Evolutionary conservation across 2,329 filamentous ascomycete species (phyloP), one percentile per base, ranked within the genome.

Genomic region (Claviceps sp.): DNA sequence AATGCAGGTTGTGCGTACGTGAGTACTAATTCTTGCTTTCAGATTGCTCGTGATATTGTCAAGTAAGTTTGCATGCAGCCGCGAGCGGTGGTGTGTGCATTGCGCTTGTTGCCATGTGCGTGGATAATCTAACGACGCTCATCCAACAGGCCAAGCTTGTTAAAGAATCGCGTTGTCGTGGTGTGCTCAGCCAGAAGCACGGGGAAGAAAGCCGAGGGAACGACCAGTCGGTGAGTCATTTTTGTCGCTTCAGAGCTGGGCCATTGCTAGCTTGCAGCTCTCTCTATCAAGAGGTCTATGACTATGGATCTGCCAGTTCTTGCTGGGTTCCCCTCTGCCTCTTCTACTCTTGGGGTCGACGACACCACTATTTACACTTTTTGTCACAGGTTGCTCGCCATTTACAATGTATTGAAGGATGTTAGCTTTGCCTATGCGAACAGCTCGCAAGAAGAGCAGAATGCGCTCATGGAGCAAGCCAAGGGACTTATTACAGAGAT

Each of bases 111-210:
- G 4, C 14, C 20, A 26, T 37, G 50, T 24, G 40, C 50, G 24
- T 26, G n/a, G 13, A 14, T 24, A 14, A 18, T 48, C 47, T 45
- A 30, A 48, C 30, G 30, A 34, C 30, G 8, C 40, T 34, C 18
- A 1, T 34, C 7, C 11, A 6, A 20, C 51, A 70, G 68, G 57
- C 59, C 68, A 56, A 69, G 75, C 64, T 70, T 94, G 52, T 72
- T 73, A 51, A 72, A 80, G 53, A 83, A 89, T 64, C 84, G 84
- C 67, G 82, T 96, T 57, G 90, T 89, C 52, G 85, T 98, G 53
- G 91, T 98, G 53, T 98, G 93, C 71, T 98, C 93, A 55, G 93
- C 93, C 43, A 78, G 93, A 65, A 96, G 89, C 70, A 93, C 87
- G 54, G 90, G 89, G 56, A 95, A 91, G 66, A 98, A 98, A 72